Percentiles rank a stretch among this genome's conserved stretches.
These are phyloP conservation scores for Termitomyces sp. DNA, from an alignment of 768 basidiomycete genomes.

Conservation along the genomic window DNA sequence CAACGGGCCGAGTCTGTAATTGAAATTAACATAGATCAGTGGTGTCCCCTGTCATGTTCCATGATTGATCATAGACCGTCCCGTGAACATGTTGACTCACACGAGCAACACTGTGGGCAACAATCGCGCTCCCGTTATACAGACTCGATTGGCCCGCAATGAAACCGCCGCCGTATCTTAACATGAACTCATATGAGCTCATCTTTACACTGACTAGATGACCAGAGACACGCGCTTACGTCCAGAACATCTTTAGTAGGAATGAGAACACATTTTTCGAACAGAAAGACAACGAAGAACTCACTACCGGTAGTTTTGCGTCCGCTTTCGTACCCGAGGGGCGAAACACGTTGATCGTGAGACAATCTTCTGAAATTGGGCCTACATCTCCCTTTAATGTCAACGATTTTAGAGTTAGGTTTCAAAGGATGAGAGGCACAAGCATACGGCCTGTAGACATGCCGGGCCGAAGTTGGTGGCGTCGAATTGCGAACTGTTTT, in stretches of 20 bases:
- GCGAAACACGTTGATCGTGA: constrained; percentile 52
- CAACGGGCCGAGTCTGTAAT: constrained; percentile 45
- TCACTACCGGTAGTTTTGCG: constrained; percentile 33
- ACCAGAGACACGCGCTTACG: constrained; percentile 16
- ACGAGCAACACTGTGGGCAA: not conserved
- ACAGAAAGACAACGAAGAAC: constrained; percentile 1
- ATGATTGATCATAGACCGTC: too few relatives aligned
- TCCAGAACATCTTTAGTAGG: constrained; percentile 30
- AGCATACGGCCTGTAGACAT: constrained; percentile 42
- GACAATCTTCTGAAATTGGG: constrained; percentile 48
- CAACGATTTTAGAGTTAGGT: not conserved
- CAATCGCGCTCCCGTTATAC: constrained; percentile 18
- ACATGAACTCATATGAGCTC: not conserved
- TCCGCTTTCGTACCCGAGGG: constrained; percentile 29
- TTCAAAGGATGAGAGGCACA: not conserved
- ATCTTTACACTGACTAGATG: not conserved
- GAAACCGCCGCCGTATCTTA: constrained; percentile 21
- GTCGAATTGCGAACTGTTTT: constrained; percentile 31
- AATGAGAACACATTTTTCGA: not conserved
- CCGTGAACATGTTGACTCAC: not conserved
- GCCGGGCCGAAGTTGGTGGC: constrained; percentile 32
- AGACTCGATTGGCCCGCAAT: constrained; percentile 10
- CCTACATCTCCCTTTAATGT: not conserved
- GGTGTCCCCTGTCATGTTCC: constrained; percentile 25
- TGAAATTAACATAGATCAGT: constrained; percentile 41